Percentiles rank a stretch among this genome's conserved stretches.
Evolutionary conservation across 1,284 basidiomycete genomes (phyloP).

Genomic region (Ceratobasidium sp.): DNA sequence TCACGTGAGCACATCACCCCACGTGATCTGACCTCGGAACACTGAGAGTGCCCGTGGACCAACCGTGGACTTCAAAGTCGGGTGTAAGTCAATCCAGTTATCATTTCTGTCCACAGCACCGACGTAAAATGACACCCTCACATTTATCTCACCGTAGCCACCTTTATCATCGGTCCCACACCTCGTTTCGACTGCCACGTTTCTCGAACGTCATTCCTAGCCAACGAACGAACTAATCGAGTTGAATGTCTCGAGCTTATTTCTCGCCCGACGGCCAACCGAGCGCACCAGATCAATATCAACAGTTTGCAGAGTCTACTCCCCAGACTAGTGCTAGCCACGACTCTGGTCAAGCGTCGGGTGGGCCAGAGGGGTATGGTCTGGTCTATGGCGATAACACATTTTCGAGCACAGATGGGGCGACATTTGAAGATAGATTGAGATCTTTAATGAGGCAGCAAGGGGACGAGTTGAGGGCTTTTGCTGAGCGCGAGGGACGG

Average conservation of each 20-base stretch:
- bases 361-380: slow-evolving; percentile 32
- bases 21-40: slow-evolving; percentile 32
- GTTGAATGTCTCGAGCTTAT: slow-evolving; percentile 33
- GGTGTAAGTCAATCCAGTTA: slow-evolving; percentile 22
- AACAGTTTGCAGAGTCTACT: slow-evolving; percentile 32
- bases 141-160: slow-evolving; percentile 1
- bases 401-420: slow-evolving; percentile 17
- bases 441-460: slow-evolving; percentile 38
- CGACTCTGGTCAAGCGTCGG: slow-evolving; percentile 6
- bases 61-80: slow-evolving; percentile 9
- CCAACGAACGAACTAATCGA: background rate
- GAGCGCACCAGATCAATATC: slow-evolving; percentile 33
- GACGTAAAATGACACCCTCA: slow-evolving; percentile 20
- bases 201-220: background rate
- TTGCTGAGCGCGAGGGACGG: slow-evolving; percentile 43
- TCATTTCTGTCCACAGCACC: background rate
- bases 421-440: slow-evolving; percentile 34
- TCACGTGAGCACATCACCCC: background rate
- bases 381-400: slow-evolving; percentile 24
- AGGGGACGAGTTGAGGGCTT: slow-evolving; percentile 38
- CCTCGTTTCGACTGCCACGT: slow-evolving; percentile 13
- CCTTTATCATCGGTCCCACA: background rate
- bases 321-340: slow-evolving; percentile 25
- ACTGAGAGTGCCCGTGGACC: too few relatives aligned
- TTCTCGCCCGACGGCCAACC: slow-evolving; percentile 22